Conservation (phyloP, 1,139 yeast genomes). For the Sugiyamaella neomexicana region DNA sequence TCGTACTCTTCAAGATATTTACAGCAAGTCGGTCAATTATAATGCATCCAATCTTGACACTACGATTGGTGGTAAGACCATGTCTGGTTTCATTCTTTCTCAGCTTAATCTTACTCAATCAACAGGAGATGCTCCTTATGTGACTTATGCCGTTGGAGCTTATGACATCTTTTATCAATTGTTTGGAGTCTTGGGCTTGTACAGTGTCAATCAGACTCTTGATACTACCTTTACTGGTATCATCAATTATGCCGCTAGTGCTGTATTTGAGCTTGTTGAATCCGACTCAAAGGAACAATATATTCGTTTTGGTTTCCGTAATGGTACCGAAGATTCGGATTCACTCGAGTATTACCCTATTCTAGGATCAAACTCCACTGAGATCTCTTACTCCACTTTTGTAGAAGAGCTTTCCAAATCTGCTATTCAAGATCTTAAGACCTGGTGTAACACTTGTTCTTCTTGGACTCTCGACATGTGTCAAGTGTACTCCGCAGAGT, state of each 20-base stretch:
- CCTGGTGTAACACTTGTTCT: constrained; percentile 46
- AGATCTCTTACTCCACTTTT: constrained; percentile 43
- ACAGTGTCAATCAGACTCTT: constrained; percentile 35
- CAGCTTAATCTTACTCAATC: constrained; percentile 42
- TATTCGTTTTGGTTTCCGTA: constrained; percentile 47
- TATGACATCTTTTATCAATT: constrained; percentile 46
- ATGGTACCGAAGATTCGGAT: constrained; percentile 43
- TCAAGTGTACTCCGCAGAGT: constrained; percentile 36
- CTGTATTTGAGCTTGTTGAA: constrained; percentile 45
- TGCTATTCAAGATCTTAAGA: constrained; percentile 34
- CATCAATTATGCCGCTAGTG: constrained; percentile 47
- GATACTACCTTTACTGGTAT: constrained; percentile 44
- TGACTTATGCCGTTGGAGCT: constrained; percentile 47
- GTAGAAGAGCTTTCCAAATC: constrained; percentile 32
- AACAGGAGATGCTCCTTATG: constrained; percentile 38
- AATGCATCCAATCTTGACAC: constrained; percentile 36
- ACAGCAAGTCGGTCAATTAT: constrained; percentile 43
- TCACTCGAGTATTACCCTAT: constrained; percentile 40
- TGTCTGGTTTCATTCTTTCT: constrained; percentile 39
- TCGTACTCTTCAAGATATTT: constrained; percentile 42
- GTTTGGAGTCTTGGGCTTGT: constrained; percentile 41
- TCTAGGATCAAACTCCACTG: constrained; percentile 38
- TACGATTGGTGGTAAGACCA: constrained; percentile 45
- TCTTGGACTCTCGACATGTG: constrained; percentile 37
- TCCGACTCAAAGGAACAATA: constrained; percentile 32